These are phyloP conservation scores for Dalbergia cochinchinensis DNA, from an alignment of 306 rosid genomes.

Conservation along the genomic window DNA sequence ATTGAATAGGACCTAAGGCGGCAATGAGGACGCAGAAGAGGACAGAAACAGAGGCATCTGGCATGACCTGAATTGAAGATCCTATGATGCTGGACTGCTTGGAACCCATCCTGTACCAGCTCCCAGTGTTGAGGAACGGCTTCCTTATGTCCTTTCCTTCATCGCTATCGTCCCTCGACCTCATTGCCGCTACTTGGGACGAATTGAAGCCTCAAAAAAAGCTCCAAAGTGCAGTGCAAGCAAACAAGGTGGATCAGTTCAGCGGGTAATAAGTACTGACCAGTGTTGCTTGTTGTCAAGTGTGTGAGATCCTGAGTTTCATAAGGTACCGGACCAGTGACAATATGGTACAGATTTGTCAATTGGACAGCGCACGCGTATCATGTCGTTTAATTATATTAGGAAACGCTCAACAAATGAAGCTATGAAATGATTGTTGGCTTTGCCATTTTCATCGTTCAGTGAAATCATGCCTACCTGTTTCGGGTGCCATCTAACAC, in stretches of 20 bases:
- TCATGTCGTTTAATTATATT: background rate
- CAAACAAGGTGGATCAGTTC: background rate
- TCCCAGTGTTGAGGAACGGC: constrained; percentile 88
- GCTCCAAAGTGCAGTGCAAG: background rate
- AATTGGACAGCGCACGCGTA: background rate
- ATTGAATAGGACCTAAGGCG: constrained; percentile 86
- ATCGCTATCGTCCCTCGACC: constrained; percentile 65
- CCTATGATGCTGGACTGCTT: constrained; percentile 71
- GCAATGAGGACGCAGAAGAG: constrained; percentile 81
- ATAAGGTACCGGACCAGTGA: background rate
- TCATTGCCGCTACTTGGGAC: constrained; percentile 43
- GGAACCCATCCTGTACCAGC: constrained; percentile 85
- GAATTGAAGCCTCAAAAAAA: no score
- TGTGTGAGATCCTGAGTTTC: no score
- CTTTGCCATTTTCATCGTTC: background rate
- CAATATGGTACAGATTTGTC: background rate
- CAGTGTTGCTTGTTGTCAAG: no score
- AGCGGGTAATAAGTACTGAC: no score
- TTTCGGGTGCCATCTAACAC: no score
- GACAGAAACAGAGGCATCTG: constrained; percentile 78
- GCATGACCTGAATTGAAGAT: constrained; percentile 66
- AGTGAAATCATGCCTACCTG: no score
- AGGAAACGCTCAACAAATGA: background rate
- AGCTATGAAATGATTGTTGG: background rate
- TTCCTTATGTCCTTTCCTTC: constrained; percentile 69